Base-by-base conservation (phyloP, 1,284 basidiomycete genomes). In the Melanopsichium pennsylvanicum region DNA sequence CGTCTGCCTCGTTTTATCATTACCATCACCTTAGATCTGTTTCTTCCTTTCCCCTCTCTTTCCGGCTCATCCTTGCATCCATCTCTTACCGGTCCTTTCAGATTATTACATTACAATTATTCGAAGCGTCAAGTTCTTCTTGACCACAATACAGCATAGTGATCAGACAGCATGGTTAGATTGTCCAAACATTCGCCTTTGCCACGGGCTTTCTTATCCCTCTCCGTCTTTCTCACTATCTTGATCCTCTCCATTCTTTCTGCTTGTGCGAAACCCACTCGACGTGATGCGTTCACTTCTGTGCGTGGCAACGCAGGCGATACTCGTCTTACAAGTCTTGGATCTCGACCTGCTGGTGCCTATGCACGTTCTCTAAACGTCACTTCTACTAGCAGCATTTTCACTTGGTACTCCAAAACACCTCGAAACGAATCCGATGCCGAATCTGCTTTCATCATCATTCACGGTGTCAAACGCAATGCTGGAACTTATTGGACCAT, bases 391-490 rank as follows among this genome's bases (percentile, higher is more conserved):
- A 35, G 32, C 18, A 11, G 43, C 26, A 50, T 73, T 35, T 71
- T 71, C 38, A 69, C 62, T 0, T 73, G 70, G 70, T 63, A 67
- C 37, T 67, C 60, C 16, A 63, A 71, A 39, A 57, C 68, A 5
- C 70, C 70, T 2, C 3, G 34, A 29, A 27, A 59, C 39, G 67
- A 73, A 37, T n/a, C 57, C 1, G 34, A 59, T 10, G 68, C 70
- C 42, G 64, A 67, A 36, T 42, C 58, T 5, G 74, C 60, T 0
- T 55, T 77, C 29, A 74, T 77, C 49, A 51, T 72, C 40, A 40
- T 75, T 33, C 75, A 77, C 50, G 75, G 75, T 12, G 60, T 68
- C 22, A 25, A 48, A 8, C 61, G 75, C 23, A 76, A 77, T 21
- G 75, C 68, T 2, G 36, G 51, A 19, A 54, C 44, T 15, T 77